Base-by-base conservation (phyloP, 2,329 filamentous ascomycete genomes). In the Elsinoe australis region DNA sequence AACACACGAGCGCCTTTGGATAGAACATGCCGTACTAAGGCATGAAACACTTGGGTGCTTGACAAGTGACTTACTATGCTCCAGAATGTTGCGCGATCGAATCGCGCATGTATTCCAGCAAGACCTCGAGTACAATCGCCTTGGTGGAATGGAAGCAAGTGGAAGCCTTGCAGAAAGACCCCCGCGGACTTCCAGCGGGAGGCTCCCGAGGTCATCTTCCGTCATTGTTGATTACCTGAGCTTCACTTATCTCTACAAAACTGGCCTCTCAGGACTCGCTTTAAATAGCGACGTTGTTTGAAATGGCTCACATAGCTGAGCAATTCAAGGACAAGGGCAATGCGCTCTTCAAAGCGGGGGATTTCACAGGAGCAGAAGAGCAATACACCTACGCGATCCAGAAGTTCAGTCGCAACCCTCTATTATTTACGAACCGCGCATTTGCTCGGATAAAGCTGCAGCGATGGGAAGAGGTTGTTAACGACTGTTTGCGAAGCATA, bases 361-460 rank as follows among this genome's bases (percentile, higher is more conserved):
- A 89, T 56, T 89, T 75, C 59, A 64, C 67, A 4, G 72, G 68
- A 18, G 85, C 85, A 29, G 83, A 87, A 53, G 72, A 72, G 15
- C 68, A 81, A 50, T 90, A 90, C 65, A 83, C 82, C 3, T 78
- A 85, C 64, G 85, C 85, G 70, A 88, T 95, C 57, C 79, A 85
- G 58, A 79, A 81, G 61, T 86, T 94, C 65, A 76, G 85, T 3
- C 75, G 72, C 49, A 92, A 94, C 61, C 79, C 84, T 1, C 73
- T 83, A 22, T 76, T 95, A 44, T 95, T 88, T 68, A 90, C 87
- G 31, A 96, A 95, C 68, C 85, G 89, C 47, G 86, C 88, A 45
- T 84, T 95, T 68, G 81, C 84, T 3, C 79, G 88, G 32, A 72
- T 92, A 51, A 85, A 84, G 66, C 75, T 94, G 17, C 69, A 75